phyloP scores from a whole-genome alignment of 2,329 filamentous ascomycete species.

The Aspergillus sclerotialis region DNA sequence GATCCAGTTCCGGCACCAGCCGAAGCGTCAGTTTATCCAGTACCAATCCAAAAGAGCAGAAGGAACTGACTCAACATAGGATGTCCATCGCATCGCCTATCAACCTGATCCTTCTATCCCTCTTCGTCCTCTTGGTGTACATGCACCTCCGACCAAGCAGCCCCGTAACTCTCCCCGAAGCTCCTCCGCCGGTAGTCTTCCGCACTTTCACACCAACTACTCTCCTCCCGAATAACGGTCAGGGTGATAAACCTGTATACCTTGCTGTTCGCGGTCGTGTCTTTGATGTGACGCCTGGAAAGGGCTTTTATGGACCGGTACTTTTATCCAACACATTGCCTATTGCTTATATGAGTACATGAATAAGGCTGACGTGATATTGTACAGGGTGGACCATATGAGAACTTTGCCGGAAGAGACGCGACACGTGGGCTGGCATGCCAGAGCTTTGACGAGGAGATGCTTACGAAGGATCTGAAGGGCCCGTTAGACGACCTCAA shows the following conservation, averaged over 20 bases:
- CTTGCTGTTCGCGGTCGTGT: constrained; percentile 85
- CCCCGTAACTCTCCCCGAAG: constrained; percentile 45
- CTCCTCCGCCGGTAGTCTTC: constrained; percentile 67
- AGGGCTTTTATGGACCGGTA: constrained; percentile 87
- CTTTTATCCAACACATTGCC: constrained; percentile 4
- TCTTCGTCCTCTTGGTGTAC: constrained; percentile 52
- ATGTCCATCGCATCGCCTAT: constrained; percentile 52
- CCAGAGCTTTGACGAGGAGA: constrained; percentile 89
- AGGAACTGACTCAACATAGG: constrained; percentile 25
- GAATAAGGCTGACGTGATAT: not conserved
- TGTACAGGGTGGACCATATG: constrained; percentile 72
- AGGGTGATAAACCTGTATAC: constrained; percentile 67
- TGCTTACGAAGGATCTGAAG: constrained; percentile 86
- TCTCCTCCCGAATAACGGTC: constrained; percentile 80
- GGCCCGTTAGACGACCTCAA: constrained; percentile 71
- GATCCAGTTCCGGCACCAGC: constrained; percentile 21
- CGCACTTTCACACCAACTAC: constrained; percentile 77
- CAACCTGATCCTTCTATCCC: constrained; percentile 54
- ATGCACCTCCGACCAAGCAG: constrained; percentile 51
- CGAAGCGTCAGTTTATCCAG: constrained; percentile 28
- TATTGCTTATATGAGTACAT: not conserved
- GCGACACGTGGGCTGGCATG: constrained; percentile 80
- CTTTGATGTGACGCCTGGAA: constrained; percentile 80
- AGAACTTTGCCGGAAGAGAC: constrained; percentile 92
- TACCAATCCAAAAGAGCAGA: not conserved